Percentiles rank a stretch among this genome's conserved stretches.
These are phyloP conservation scores for Coemansia erecta DNA, from an alignment of 192 early-diverging fungal species.

Conservation along the genomic window DNA sequence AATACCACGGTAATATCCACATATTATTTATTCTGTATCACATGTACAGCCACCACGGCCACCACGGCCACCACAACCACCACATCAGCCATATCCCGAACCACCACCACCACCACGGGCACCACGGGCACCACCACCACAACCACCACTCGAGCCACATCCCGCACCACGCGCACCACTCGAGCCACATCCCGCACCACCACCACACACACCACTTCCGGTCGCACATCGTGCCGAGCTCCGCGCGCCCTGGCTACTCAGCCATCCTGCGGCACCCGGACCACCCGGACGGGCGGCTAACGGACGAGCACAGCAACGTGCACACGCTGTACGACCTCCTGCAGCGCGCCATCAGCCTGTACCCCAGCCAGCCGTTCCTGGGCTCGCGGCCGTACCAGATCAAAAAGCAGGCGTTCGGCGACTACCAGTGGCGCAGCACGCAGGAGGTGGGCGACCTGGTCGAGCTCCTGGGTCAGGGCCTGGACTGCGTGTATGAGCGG, in stretches of 20 bases:
- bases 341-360: constrained; percentile 51
- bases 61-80: not conserved
- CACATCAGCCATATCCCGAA: constrained; percentile 10
- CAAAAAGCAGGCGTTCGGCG: constrained; percentile 51
- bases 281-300: constrained; percentile 10
- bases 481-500: constrained; percentile 59
- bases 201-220: constrained; percentile 15
- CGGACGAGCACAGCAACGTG: constrained; percentile 23
- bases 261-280: constrained; percentile 31
- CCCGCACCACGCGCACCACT: constrained; percentile 16
- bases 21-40: no score
- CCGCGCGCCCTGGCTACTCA: constrained; percentile 32
- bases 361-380: constrained; percentile 59
- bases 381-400: constrained; percentile 59
- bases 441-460: constrained; percentile 59
- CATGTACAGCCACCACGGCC: constrained; percentile 9
- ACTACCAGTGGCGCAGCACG: constrained; percentile 69
- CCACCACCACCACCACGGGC: constrained; percentile 14
- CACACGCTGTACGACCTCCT: constrained; percentile 33
- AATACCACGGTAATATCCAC: no score
- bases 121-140: constrained; percentile 22
- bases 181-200: constrained; percentile 16
- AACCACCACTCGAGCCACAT: constrained; percentile 18
- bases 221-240: constrained; percentile 24
- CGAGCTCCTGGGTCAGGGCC: constrained; percentile 63